phyloP scores from a whole-genome alignment of 2,329 filamentous ascomycete genomes.

The Camillea tinctor region DNA sequence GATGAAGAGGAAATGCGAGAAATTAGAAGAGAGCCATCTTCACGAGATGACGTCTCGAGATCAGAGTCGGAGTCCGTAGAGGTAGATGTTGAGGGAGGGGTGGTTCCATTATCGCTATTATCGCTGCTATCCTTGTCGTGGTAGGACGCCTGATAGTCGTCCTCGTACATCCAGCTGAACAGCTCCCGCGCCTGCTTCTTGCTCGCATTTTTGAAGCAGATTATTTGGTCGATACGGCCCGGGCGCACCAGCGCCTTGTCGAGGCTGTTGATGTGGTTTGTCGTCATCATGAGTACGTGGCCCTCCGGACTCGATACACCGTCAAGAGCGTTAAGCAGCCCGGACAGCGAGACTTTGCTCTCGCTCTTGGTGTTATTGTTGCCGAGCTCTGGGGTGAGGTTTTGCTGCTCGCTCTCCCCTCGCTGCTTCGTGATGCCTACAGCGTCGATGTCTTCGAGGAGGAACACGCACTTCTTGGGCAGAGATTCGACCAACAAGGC shows the following conservation, averaged over 20 bases:
- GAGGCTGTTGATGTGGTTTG: constrained; percentile 71
- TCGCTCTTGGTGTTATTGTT: constrained; percentile 40
- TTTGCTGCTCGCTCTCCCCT: constrained; percentile 29
- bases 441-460: constrained; percentile 69
- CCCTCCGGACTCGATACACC: constrained; percentile 79
- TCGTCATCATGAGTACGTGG: constrained; percentile 78
- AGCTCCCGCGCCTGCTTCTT: constrained; percentile 54
- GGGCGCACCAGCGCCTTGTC: constrained; percentile 73
- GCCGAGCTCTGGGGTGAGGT: constrained; percentile 44
- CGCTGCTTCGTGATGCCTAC: constrained; percentile 50
- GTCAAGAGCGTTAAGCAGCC: constrained; percentile 80
- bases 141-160: constrained; percentile 31
- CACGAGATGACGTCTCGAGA: constrained; percentile 5
- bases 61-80: not conserved
- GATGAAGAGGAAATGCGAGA: too few species aligned
- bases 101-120: constrained; percentile 1
- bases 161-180: constrained; percentile 61
- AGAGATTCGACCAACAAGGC: constrained; percentile 58
- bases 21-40: too few species aligned
- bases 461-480: constrained; percentile 62
- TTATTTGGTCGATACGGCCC: constrained; percentile 69
- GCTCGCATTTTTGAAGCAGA: constrained; percentile 61
- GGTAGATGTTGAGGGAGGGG: not conserved
- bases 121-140: constrained; percentile 1
- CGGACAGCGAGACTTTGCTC: constrained; percentile 69